These are phyloP conservation scores for Nigrograna mackinnonii DNA, from an alignment of 2,329 filamentous ascomycete species.

Conservation along the genomic window DNA sequence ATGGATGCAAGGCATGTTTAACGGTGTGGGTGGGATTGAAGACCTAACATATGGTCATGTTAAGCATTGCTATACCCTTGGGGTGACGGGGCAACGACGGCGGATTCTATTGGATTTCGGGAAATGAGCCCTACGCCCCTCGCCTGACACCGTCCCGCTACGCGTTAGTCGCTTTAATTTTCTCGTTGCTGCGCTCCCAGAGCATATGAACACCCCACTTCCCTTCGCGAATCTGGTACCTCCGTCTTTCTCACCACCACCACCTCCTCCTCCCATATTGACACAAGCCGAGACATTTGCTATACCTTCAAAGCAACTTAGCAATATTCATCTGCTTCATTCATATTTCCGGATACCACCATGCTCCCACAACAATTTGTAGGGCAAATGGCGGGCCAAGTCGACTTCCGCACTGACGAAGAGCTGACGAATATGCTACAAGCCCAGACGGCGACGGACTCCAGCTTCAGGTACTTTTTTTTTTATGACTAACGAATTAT, in stretches of 20 bases:
- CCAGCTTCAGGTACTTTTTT: constrained; percentile 7
- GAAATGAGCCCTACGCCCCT: too few species aligned
- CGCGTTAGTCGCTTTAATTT: too few species aligned
- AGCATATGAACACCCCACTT: too few species aligned
- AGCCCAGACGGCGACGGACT: background rate
- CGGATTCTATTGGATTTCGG: too few species aligned
- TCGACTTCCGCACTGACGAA: background rate
- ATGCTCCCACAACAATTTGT: background rate
- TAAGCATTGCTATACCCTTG: too few species aligned
- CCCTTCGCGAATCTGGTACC: too few species aligned
- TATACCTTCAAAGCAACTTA: background rate
- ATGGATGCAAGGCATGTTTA: background rate
- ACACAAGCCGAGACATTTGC: too few species aligned
- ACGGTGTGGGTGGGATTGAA: background rate
- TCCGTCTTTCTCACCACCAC: too few species aligned
- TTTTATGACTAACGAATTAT: constrained; percentile 18
- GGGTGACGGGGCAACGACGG: too few species aligned
- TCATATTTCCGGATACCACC: background rate
- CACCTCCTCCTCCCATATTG: too few species aligned
- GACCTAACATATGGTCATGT: background rate
- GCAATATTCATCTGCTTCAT: background rate
- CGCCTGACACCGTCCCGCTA: too few species aligned
- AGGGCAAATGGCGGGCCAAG: background rate
- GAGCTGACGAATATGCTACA: background rate
- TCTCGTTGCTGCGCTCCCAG: too few species aligned